Evolutionary conservation across 2,329 filamentous ascomycete species (phyloP), one percentile per base, ranked within the genome.

Genomic region (Aspergillus fumigatiaffinis): DNA sequence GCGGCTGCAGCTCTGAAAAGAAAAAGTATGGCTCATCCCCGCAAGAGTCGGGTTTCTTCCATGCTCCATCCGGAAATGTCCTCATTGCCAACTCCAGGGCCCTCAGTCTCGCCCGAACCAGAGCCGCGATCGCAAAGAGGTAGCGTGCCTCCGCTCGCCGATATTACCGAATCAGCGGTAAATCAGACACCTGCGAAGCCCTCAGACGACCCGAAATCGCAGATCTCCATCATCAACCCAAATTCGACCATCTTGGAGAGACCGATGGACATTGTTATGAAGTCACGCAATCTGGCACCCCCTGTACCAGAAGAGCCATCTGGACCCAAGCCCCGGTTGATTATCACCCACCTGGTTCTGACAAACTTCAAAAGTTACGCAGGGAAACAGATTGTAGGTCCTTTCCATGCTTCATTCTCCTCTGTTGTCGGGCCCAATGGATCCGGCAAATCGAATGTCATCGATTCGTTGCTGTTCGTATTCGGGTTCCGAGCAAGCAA

Each of bases 331-430:
- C 81, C 91, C 53, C 89, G 94, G 53, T 92, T 94, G 63, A 93
- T 97, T 54, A 93, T 99, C 63, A 94, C 91, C 20, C 91, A 96
- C 71, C 81, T 99, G 51, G 87, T 96, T 58, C 82, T 99, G 65
- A 95, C 86, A 63, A 99, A 99, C 76, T 99, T 99, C 85, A 99
- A 99, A 79, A 97, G 93, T 78, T 99, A 99, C 73, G 94, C 94
- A 17, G 94, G 94, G 3, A 83, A 90, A 60, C 94, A 99, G 73
- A 89, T 96, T 76, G 94, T 99, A 58, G 94, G 94, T 0, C 94
- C 94, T 0, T 99, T 99, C 73, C 94, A 99, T 73, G 84, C 91
- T 1, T 99, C 94, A 0, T 99, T 99, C 77, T 97, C 94, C 1
- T 97, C 94, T 0, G 94, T 99, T 2, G 94, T 99, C 9, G 95